Evolutionary conservation across 441 rosid species (phyloP).

Genomic region (Populus hybrid): DNA sequence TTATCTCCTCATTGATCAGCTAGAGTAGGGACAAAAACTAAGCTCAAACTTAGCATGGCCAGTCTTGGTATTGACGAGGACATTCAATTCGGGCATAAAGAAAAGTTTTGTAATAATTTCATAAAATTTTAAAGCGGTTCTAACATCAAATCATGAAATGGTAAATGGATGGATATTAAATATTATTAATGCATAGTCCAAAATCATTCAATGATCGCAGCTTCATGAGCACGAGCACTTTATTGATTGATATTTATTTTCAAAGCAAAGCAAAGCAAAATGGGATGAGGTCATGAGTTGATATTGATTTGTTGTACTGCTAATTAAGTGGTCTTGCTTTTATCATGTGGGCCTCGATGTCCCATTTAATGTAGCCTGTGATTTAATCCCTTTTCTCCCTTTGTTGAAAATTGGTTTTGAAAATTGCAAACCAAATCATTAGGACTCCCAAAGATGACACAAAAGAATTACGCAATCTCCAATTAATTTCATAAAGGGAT

Average conservation of each 20-base stretch:
- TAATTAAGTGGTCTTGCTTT: background rate
- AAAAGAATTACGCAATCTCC: conserved; percentile 23
- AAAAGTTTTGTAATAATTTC: background rate
- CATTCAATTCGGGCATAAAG: background rate
- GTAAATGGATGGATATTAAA: background rate
- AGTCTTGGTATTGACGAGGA: background rate
- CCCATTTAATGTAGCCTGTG: conserved; percentile 26
- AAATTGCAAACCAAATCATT: conserved; percentile 45
- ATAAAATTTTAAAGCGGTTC: background rate
- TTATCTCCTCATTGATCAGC: background rate
- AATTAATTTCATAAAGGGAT: conserved; percentile 46
- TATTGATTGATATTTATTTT: background rate
- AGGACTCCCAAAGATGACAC: conserved; percentile 23
- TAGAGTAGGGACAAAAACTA: background rate
- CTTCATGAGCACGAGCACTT: background rate
- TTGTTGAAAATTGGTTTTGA: conserved; percentile 40
- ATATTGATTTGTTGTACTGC: background rate
- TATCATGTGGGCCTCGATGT: conserved; percentile 33
- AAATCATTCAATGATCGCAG: background rate
- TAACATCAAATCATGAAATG: background rate
- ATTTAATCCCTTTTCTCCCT: conserved; percentile 20
- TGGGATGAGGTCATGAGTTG: background rate
- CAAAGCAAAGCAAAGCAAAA: background rate
- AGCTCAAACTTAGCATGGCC: background rate
- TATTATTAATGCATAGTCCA: background rate